Evolutionary conservation across 1,139 yeast species (phyloP), one percentile per base, ranked within the genome.

Genomic region (Debaryomycetaceae sp.): DNA sequence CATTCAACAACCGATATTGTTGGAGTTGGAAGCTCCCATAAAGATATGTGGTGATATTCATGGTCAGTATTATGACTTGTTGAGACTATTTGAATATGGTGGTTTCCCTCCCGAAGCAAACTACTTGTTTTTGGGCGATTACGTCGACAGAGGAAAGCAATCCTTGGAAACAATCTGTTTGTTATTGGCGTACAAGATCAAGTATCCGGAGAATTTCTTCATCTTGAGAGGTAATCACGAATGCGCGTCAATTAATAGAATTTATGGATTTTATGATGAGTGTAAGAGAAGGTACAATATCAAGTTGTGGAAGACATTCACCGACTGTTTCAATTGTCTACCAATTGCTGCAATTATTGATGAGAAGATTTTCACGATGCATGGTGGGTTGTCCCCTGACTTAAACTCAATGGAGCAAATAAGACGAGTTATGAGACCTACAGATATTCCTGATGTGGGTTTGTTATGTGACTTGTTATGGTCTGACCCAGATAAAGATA

Each of bases 61-160:
- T 67, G 98, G 98, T 48, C 99, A 93, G 70, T 93, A 91, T 68
- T 91, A 91, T 63, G 99, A 93, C 70, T 79, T 93, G 61, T 79
- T 93, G 66, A 86, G 98, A 69, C 80, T 93, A 58, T 91, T 93
- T 62, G 98, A 93, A 72, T 90, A 91, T 63, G 98, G 98, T 56
- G 99, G 98, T 5, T 93, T 91, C 76, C 98, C 98, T 4, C 98
- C 98, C n/a, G 97, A 90, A 67, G 96, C 97, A 29, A 91, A 91
- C 72, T 91, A 91, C 69, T 76, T 91, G 59, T 93, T 93, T 64
- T 73, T 93, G 51, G 99, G 99, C 52, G 99, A 91, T 71, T 91
- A 91, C 63, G 99, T 91, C 55, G 99, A 91, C 75, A 84, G 99
- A 77, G 99, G 99, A 59, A 91, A 90, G 66, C 98, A 91, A 73